Base-by-base conservation (phyloP, 192 early-diverging fungal genomes). In the Entomortierella parvispora region DNA sequence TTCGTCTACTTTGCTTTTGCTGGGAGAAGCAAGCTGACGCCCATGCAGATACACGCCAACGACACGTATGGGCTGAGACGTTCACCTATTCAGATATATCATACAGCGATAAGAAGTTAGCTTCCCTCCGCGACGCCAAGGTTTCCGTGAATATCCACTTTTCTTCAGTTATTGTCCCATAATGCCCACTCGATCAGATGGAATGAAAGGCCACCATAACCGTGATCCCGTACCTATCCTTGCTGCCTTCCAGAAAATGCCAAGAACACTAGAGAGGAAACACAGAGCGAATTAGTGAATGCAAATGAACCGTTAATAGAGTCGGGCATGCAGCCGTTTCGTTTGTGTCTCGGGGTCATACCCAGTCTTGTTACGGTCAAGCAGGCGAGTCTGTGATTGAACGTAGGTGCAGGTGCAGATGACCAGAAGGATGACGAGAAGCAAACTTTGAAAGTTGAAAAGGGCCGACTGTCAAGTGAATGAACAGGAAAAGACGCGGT, bases 331-430 rank as follows among this genome's bases (percentile, higher is more conserved):
- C 2, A 23, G 29, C n/a, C 28, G 9, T 14, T 37, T 34, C 31
- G 3, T 18, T 54, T 52, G 23, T 20, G 25, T 32, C 0, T 45
- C 22, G 33, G 53, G 2, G 54, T 23, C 29, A 14, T 80, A 88
- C 84, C 95, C 95, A 48, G 90, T 88, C 83, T 96, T 97, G 83
- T 97, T 96, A 58, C 89, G 84, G 79, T 95, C 94, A 5, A 98
- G 69, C 22, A 96, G 77, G 31, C 88, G 86, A 61, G 95, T 94
- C 72, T 98, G 94, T 17, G 94, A 90, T 44, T 92, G 88, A 51
- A 99, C 65, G 79, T 95, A 98, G 10, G 95, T 94, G 83, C 95
- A 98, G n/a, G 97, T 99, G 82, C 97, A 99, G 68, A 99, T 98
- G 44, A 92, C 67, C 46, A 98, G 84, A 63, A 99, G 86, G 45